A percentile compares a stretch with the other conserved stretches of the same genome.
Conservation (phyloP, 139 green algal species). For the Chlorella vulgaris region DNA sequence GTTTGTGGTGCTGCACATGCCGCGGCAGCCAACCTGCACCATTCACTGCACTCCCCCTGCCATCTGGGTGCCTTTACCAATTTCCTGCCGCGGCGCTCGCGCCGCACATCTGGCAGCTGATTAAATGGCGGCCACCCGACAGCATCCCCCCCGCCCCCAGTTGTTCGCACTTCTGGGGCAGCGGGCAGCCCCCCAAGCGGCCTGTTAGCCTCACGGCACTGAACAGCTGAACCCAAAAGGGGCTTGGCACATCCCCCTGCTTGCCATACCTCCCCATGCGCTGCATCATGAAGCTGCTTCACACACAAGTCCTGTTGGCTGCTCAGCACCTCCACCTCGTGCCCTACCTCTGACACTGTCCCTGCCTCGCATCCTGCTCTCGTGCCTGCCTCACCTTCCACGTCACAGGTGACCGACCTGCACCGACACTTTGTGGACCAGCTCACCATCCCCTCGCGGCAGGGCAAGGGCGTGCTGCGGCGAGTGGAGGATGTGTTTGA, state of each 20-base stretch:
- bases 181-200: slow-evolving; percentile 3
- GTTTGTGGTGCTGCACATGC: background rate
- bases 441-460: slow-evolving; percentile 91
- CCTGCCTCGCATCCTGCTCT: too few species aligned
- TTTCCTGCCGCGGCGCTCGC: slow-evolving; percentile 64
- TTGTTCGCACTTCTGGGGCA: background rate
- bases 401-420: slow-evolving; percentile 83
- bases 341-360: too few species aligned
- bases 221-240: slow-evolving; percentile 3
- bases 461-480: slow-evolving; percentile 72
- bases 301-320: background rate
- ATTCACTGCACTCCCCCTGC: background rate
- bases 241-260: background rate
- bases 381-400: background rate
- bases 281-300: background rate
- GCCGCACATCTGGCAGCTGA: slow-evolving; percentile 57
- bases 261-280: background rate
- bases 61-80: slow-evolving; percentile 72
- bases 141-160: slow-evolving; percentile 15
- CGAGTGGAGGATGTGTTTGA: slow-evolving; percentile 98
- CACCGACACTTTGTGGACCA: slow-evolving; percentile 99
- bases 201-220: background rate
- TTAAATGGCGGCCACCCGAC: slow-evolving; percentile 76
- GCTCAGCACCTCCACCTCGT: too few species aligned
- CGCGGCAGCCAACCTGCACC: background rate